Evolutionary conservation across 257 asterid genomes (phyloP).

Genomic region (Knoxia roxburghii): DNA sequence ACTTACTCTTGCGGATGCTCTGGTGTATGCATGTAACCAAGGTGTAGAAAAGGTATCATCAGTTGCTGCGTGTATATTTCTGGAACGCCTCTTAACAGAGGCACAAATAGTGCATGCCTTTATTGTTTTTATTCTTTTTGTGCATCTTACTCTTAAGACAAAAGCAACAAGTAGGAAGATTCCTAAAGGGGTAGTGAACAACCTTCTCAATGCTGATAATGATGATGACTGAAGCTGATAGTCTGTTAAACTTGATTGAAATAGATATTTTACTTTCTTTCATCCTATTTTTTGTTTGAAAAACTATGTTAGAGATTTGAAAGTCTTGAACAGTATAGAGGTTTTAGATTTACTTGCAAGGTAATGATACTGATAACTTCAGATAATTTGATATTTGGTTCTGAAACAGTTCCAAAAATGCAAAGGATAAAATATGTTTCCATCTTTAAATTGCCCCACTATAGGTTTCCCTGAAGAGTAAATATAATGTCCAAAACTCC

Average conservation of each 20-base stretch:
- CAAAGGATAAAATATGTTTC: too few species aligned
- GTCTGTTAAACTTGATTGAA: neutral
- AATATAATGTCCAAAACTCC: neutral
- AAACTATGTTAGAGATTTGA: neutral
- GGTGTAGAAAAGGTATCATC: conserved; percentile 86
- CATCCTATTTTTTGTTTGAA: neutral
- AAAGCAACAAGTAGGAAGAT: neutral
- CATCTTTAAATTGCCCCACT: too few species aligned
- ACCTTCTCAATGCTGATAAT: neutral
- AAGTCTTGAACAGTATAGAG: neutral
- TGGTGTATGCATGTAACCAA: conserved; percentile 93
- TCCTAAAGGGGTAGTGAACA: neutral
- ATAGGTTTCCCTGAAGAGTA: neutral
- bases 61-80: neutral
- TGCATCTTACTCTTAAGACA: neutral
- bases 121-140: neutral
- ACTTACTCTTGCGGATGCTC: conserved; percentile 95
- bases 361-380: neutral
- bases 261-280: neutral
- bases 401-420: neutral
- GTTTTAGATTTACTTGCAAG: neutral
- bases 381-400: neutral
- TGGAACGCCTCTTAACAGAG: too few species aligned
- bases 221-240: neutral
- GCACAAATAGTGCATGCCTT: too few species aligned